Evolutionary conservation across 2,329 filamentous ascomycete genomes (phyloP).

Genomic region (Trichoderma sp.): DNA sequence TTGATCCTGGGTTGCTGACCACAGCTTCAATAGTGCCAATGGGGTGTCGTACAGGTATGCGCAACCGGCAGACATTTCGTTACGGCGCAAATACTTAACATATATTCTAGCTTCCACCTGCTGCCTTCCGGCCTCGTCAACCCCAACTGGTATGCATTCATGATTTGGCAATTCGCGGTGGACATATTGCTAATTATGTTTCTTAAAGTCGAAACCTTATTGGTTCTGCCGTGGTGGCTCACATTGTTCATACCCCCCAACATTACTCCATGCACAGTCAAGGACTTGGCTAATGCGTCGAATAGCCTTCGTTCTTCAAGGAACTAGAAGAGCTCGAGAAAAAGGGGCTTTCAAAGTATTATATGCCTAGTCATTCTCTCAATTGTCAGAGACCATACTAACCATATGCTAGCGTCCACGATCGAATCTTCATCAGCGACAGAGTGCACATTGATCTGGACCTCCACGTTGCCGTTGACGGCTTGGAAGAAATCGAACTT

Average conservation of each 20-base stretch:
- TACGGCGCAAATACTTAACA: conserved; percentile 21
- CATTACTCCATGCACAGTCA: conserved; percentile 47
- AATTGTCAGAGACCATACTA: conserved; percentile 33
- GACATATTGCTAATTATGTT: conserved; percentile 31
- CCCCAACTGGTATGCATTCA: conserved; percentile 46
- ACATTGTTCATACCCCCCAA: conserved; percentile 25
- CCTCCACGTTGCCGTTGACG: conserved; percentile 66
- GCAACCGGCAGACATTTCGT: conserved; percentile 20
- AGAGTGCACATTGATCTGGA: conserved; percentile 63
- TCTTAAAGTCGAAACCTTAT: conserved; percentile 57
- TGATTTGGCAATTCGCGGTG: neutral
- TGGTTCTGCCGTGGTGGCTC: conserved; percentile 40
- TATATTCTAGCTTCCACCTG: conserved; percentile 54
- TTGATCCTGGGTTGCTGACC: conserved; percentile 2
- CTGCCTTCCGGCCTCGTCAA: conserved; percentile 70
- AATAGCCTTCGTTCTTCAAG: conserved; percentile 49
- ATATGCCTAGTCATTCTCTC: conserved; percentile 22
- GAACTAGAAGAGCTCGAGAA: conserved; percentile 42
- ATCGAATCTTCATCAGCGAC: conserved; percentile 61
- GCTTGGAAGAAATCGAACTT: conserved; percentile 60
- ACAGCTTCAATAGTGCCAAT: conserved; percentile 25
- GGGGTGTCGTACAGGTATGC: conserved; percentile 39
- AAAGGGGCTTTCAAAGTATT: conserved; percentile 23
- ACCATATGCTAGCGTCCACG: conserved; percentile 31
- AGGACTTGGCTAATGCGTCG: conserved; percentile 54